Base-by-base conservation (phyloP, 139 green algal species). In the Zygnema circumcarinatum region DNA sequence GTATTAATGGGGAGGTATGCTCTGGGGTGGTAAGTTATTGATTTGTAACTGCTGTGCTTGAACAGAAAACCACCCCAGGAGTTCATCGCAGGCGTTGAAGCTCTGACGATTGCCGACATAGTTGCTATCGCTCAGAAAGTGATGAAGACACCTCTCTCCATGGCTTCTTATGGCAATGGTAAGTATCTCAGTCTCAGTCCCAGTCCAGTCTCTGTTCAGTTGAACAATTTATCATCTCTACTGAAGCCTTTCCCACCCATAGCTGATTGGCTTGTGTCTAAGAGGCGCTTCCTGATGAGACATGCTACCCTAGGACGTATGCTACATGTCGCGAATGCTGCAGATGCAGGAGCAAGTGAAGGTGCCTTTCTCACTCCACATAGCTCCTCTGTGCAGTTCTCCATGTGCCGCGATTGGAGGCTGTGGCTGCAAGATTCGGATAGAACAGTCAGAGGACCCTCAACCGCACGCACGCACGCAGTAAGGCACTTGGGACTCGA, bases 41-140 rank as follows among this genome's bases (percentile, higher is more conserved):
- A 29, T 33, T 83, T 74, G 41, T 72, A 22, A 20, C 76, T 72
- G 38, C 1, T 1, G 39, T 7, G 39, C 2, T 81, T 31, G 25
- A 35, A 76, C 83, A 88, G 83, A 22, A 88, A 88, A 36, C n/a
- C 79, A n/a, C 31, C 85, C 1, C 25, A 79, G 11, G 85, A 88
- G 2, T 90, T 90, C 53, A 73, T 80, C 33, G 22, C 29, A 42
- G 40, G 20, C 25, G 41, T 90, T 29, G 52, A 88, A 74, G 85
- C 83, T n/a, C 25, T 90, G 38, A 88, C 85, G 16, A 1, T 80
- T 16, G 40, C 39, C 1, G 85, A 90, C 31, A 42, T 90, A 2
- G 16, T 16, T 20, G 42, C 39, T 25, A n/a, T 88, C 16, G 85
- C 79, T 0, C 33, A 38, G 42, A 90, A 90, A 69, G 79, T 90